Base-by-base conservation (phyloP, 345 rosid species). In the Brassica incana region DNA sequence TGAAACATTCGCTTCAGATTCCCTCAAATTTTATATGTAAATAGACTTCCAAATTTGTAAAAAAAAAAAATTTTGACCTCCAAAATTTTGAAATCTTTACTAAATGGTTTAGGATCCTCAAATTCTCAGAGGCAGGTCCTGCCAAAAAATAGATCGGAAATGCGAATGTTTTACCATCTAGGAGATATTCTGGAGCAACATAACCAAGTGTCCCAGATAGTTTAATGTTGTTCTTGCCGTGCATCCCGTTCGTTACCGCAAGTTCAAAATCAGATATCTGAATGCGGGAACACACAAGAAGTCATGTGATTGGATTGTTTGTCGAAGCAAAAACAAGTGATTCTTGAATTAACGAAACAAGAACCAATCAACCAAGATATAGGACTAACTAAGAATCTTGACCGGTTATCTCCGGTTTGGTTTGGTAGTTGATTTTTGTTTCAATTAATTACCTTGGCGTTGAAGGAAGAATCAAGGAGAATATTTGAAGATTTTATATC, bases 201-300 rank as follows among this genome's bases (percentile, higher is more conserved):
- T 95, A 93, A 68, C 99, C 99, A 73, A 93, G 85, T 2, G 99
- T 95, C 78, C 99, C 99, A 2, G 99, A 95, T 74, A 95, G 90
- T 86, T 93, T 91, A 78, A 87, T 84, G 77, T 80, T 80, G 77
- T 85, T 88, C 87, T 81, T 89, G 78, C 89, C 86, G 15, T 86
- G 86, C 61, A 85, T 61, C 74, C 90, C 90, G 75, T 85, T 89
- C 14, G 87, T 83, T 80, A 95, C 90, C 27, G 99, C 98, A n/a
- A 95, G 94, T 63, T 98, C 98, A 23, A 95, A 95, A 88, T 95
- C 99, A n/a, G 99, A 90, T 8, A 95, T 87, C 99, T 95, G 90
- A 76, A 81, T 64, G 15, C 36, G 27, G 6, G 64, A 59, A 9
- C 32, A 9, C 30, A 8, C 11, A 58, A 30, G 5, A 6, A 12